Evolutionary conservation across 2,329 filamentous ascomycete genomes (phyloP).

Genomic region (Thelonectria blattea): DNA sequence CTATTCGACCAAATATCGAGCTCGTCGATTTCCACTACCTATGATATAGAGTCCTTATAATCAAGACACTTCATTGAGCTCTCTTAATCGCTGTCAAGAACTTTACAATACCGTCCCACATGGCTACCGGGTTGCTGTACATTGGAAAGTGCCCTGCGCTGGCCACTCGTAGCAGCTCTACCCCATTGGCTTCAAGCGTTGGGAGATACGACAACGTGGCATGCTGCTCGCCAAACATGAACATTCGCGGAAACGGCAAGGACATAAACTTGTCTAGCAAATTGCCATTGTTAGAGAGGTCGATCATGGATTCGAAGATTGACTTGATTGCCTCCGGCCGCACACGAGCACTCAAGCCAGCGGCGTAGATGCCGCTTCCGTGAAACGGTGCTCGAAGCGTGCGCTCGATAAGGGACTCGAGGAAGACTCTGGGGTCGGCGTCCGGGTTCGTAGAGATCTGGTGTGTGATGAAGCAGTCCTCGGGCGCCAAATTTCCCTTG

Average conservation of each 20-base stretch:
- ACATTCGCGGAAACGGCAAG: constrained; percentile 24
- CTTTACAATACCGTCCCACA: constrained; percentile 39
- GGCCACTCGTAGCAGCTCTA: constrained; percentile 33
- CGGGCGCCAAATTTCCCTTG: no score
- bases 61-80: no score
- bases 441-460: no score
- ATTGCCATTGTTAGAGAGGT: constrained; percentile 26
- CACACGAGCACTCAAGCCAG: no score
- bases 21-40: no score
- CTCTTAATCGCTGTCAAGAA: background rate
- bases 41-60: no score
- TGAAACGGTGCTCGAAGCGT: constrained; percentile 18
- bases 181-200: constrained; percentile 11
- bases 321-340: constrained; percentile 24
- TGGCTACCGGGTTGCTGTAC: constrained; percentile 39
- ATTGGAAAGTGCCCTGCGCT: constrained; percentile 36
- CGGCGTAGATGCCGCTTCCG: constrained; percentile 25
- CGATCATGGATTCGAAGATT: constrained; percentile 38
- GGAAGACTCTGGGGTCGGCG: no score
- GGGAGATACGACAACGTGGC: constrained; percentile 25
- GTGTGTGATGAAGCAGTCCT: no score
- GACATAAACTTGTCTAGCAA: constrained; percentile 26
- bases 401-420: no score
- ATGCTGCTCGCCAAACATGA: constrained; percentile 28
- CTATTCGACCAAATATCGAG: no score